A percentile compares a stretch with the other conserved stretches of the same genome.
Conservation (phyloP, 2,329 filamentous ascomycete genomes). For the Exophiala alcalophila region DNA sequence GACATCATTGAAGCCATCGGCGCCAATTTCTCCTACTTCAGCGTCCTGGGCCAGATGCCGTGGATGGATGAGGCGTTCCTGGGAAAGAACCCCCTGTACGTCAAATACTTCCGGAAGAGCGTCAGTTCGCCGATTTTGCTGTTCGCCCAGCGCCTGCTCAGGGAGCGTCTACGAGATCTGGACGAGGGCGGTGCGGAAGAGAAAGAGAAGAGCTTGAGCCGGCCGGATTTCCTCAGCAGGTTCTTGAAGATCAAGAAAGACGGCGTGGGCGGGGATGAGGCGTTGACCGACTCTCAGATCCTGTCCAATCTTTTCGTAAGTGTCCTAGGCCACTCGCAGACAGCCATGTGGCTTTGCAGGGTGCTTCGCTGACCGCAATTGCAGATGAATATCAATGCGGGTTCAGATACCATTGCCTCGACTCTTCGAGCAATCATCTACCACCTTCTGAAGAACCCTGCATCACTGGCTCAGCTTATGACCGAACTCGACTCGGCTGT, state of each 20-base stretch:
- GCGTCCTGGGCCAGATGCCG: slow-evolving; percentile 36
- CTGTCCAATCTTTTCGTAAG: slow-evolving; percentile 27
- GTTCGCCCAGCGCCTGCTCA: slow-evolving; percentile 24
- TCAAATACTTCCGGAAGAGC: slow-evolving; percentile 26
- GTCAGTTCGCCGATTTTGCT: slow-evolving; percentile 25
- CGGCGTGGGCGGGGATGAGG: slow-evolving; percentile 13
- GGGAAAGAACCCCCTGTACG: slow-evolving; percentile 35
- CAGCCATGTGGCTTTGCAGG: too few relatives aligned
- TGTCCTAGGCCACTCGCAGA: not conserved
- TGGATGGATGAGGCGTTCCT: slow-evolving; percentile 37
- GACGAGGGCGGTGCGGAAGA: slow-evolving; percentile 13
- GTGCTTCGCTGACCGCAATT: slow-evolving; percentile 1
- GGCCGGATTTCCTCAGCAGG: slow-evolving; percentile 30
- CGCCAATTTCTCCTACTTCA: slow-evolving; percentile 33
- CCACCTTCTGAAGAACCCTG: slow-evolving; percentile 64
- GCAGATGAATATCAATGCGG: slow-evolving; percentile 50
- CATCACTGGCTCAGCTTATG: slow-evolving; percentile 30
- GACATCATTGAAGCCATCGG: slow-evolving; percentile 35
- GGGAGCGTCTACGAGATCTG: slow-evolving; percentile 22
- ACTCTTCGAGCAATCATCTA: slow-evolving; percentile 70
- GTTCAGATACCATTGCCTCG: slow-evolving; percentile 77
- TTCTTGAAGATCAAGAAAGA: slow-evolving; percentile 29
- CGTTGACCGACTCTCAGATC: slow-evolving; percentile 24
- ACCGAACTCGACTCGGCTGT: slow-evolving; percentile 32
- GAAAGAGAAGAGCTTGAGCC: slow-evolving; percentile 12